Base-by-base conservation (phyloP, 2,329 filamentous ascomycete species). In the Fragosphaeria purpurea region DNA sequence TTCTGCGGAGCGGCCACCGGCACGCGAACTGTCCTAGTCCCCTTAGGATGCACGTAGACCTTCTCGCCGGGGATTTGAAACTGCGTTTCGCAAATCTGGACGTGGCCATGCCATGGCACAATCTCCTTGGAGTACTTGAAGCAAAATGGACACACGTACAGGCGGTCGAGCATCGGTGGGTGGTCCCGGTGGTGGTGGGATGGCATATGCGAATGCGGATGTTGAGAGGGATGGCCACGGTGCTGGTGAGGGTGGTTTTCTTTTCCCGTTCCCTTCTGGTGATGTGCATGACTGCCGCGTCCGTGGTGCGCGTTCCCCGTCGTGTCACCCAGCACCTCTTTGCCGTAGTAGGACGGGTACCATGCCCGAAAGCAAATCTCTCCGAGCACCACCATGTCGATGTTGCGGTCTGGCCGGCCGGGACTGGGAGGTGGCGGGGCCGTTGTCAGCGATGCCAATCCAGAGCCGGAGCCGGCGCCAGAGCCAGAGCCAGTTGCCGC, bases 341-440 rank as follows among this genome's bases (percentile, higher is more conserved):
- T 95, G 69, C 73, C 74, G 65, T 96, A 95, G 66, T 90, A 93
- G 12, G 88, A 94, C 7, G 89, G 88, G 65, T 93, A 96, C 89
- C 90, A 95, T 3, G 90, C 86, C 59, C 83, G 82, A 70, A 96
- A 94, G 60, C 83, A 81, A 35, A 93, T 74, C 60, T 89, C 81
- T 5, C 90, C 91, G 54, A 96, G 74, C 50, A 95, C 83, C 47
- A 96, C 87, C 63, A 88, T 86, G 62, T 88, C 81, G 57, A 96
- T 85, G 64, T 94, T 95, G 51, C 86, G 85, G 58, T 85, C 82
- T 8, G 74, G 63, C 38, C 67, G 66, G 30, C 54, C 46, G 1
- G 66, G 68, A 6, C 69, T 66, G 1, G 65, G 60, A 33, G 65
- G 67, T 8, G 58, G 59, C 2, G 61, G 50, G 7, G 44, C 9